Conservation (phyloP, 2,329 filamentous ascomycete species). For the Diaporthe citrichinensis region DNA sequence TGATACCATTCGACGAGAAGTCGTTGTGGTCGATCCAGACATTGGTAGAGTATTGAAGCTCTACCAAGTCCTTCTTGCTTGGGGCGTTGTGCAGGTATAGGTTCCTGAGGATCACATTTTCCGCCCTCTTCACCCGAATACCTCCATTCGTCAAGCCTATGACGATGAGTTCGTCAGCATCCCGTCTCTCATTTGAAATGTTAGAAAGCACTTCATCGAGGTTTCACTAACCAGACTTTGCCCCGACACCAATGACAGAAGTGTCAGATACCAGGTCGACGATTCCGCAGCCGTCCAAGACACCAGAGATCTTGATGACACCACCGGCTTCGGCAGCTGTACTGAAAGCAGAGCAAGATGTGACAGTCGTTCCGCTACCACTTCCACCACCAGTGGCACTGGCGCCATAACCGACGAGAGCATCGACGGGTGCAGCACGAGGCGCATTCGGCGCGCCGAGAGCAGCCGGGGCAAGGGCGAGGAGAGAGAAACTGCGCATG, state of each 20-base stretch:
- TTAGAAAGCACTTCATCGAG: not conserved
- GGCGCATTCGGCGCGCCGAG: slow-evolving; percentile 32
- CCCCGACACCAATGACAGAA: slow-evolving; percentile 64
- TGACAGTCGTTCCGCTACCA: slow-evolving; percentile 60
- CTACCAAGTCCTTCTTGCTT: slow-evolving; percentile 64
- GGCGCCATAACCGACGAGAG: slow-evolving; percentile 52
- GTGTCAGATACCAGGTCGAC: slow-evolving; percentile 64
- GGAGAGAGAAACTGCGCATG: slow-evolving; percentile 44
- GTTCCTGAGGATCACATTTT: slow-evolving; percentile 71
- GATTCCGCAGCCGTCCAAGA: slow-evolving; percentile 57
- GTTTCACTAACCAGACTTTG: slow-evolving; percentile 52
- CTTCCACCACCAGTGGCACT: slow-evolving; percentile 62
- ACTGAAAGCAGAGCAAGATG: slow-evolving; percentile 57
- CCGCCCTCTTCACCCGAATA: slow-evolving; percentile 61
- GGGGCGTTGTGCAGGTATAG: slow-evolving; percentile 65
- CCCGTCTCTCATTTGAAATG: not conserved
- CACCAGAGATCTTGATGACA: slow-evolving; percentile 62
- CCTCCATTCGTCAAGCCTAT: slow-evolving; percentile 60
- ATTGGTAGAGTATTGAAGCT: slow-evolving; percentile 44
- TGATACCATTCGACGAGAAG: slow-evolving; percentile 60
- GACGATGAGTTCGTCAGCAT: not conserved
- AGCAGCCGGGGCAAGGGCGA: slow-evolving; percentile 35
- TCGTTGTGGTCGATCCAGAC: slow-evolving; percentile 70
- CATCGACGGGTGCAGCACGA: slow-evolving; percentile 44
- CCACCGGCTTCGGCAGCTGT: slow-evolving; percentile 54